A percentile compares a stretch with the other conserved stretches of the same genome.
phyloP scores from a whole-genome alignment of 2,329 filamentous ascomycete genomes.

The Apiospora aurea region DNA sequence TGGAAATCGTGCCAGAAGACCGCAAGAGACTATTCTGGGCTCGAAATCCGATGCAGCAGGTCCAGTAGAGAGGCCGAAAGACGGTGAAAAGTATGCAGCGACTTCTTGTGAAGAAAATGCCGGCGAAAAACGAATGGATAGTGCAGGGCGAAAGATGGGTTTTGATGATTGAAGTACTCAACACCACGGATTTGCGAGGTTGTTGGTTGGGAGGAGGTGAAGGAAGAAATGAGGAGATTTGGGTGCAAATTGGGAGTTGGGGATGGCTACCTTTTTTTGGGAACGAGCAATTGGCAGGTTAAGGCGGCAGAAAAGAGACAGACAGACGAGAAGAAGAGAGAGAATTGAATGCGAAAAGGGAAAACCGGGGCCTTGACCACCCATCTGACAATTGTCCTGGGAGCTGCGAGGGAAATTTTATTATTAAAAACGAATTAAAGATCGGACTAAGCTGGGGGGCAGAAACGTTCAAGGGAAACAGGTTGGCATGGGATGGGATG shows the following conservation, averaged over 20 bases:
- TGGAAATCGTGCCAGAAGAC: conserved; percentile 21
- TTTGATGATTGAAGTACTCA: conserved; percentile 44
- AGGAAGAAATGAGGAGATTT: conserved; percentile 39
- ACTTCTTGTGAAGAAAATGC: conserved; percentile 36
- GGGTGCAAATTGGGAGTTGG: conserved; percentile 50
- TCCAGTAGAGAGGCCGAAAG: conserved; percentile 22
- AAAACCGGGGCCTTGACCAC: conserved; percentile 55
- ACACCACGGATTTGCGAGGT: conserved; percentile 41
- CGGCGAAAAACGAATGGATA: conserved; percentile 39
- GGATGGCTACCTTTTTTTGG: conserved; percentile 60
- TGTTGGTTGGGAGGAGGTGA: conserved; percentile 38
- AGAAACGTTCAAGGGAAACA: conserved; percentile 24
- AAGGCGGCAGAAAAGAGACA: conserved; percentile 40
- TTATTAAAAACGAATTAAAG: conserved; percentile 47
- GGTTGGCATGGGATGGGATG: conserved; percentile 28
- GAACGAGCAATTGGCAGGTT: conserved; percentile 52
- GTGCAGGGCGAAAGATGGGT: conserved; percentile 43
- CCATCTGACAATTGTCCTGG: conserved; percentile 41
- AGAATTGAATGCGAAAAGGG: conserved; percentile 36
- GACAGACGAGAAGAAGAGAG: conserved; percentile 15
- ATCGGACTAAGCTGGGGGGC: conserved; percentile 43
- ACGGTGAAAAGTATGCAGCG: conserved; percentile 36
- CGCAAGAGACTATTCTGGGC: background rate
- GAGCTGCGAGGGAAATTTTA: conserved; percentile 49
- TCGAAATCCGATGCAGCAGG: conserved; percentile 25